phyloP scores from a whole-genome alignment of 805 yeast species.

The Saturnispora silvae region DNA sequence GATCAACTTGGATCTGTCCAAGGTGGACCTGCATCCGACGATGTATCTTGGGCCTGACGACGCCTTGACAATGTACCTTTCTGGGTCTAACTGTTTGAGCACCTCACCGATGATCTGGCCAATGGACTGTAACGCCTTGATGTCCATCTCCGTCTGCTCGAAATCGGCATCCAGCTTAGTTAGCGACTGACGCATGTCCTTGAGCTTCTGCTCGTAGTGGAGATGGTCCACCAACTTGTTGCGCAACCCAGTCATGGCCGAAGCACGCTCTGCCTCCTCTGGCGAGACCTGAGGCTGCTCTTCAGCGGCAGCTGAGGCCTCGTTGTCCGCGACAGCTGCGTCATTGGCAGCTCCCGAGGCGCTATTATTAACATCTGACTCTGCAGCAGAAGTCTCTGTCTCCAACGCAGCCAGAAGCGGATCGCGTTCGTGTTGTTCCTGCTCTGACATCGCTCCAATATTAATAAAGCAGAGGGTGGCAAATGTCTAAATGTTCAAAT shows the following conservation, averaged over 20 bases:
- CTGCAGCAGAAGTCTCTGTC: too few species aligned
- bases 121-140: conserved; percentile 91
- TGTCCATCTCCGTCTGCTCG: conserved; percentile 92
- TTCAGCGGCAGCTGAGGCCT: too few species aligned
- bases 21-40: conserved; percentile 92
- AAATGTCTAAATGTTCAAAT: background rate
- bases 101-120: conserved; percentile 98
- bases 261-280: conserved; percentile 37
- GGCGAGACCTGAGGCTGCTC: background rate
- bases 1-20: conserved; percentile 69
- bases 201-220: conserved; percentile 86
- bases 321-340: too few species aligned
- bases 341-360: too few species aligned
- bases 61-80: conserved; percentile 90
- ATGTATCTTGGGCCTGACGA: conserved; percentile 96
- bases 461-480: background rate
- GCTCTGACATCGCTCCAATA: background rate
- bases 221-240: conserved; percentile 85
- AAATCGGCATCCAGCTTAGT: conserved; percentile 74
- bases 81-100: conserved; percentile 88
- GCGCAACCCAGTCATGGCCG: conserved; percentile 70
- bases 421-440: background rate
- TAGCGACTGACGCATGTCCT: conserved; percentile 71
- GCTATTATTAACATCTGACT: too few species aligned
- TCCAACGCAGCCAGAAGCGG: background rate